Conservation (phyloP, 306 rosid species). For the Cicer judaicum region DNA sequence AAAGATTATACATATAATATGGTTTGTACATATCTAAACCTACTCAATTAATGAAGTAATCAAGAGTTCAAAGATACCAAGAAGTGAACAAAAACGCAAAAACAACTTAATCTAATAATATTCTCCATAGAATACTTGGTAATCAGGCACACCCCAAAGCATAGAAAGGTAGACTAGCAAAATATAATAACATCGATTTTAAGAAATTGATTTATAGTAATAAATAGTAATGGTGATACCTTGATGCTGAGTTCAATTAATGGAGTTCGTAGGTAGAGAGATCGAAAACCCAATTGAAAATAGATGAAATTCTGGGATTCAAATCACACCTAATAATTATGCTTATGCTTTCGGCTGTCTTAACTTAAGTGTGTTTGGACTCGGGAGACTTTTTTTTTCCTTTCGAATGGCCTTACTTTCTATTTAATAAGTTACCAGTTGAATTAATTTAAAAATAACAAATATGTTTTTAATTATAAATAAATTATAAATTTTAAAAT, state of each 20-base stretch:
- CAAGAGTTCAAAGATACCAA: slow-evolving; percentile 21
- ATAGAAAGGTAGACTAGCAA: slow-evolving; percentile 23
- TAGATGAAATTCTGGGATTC: too few relatives aligned
- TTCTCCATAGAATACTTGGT: slow-evolving; percentile 5
- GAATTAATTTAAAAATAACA: too few relatives aligned
- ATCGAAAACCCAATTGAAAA: neutral
- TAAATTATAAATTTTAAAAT: too few relatives aligned
- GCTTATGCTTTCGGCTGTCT: too few relatives aligned
- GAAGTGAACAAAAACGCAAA: slow-evolving; percentile 1
- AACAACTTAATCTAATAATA: slow-evolving; percentile 5
- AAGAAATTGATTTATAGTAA: slow-evolving; percentile 8
- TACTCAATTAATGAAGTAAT: slow-evolving; percentile 3
- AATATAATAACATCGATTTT: slow-evolving; percentile 12
- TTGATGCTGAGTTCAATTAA: slow-evolving; percentile 39
- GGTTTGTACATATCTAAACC: slow-evolving; percentile 4
- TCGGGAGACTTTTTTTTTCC: too few relatives aligned
- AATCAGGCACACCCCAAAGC: slow-evolving; percentile 16
- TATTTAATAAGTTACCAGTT: too few relatives aligned
- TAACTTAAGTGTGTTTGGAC: too few relatives aligned
- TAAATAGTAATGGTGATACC: slow-evolving; percentile 13
- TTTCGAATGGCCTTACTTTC: too few relatives aligned
- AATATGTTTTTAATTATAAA: too few relatives aligned
- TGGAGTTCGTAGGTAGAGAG: slow-evolving; percentile 30
- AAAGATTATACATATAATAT: neutral
- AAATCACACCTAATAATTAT: too few relatives aligned